phyloP scores from a whole-genome alignment of 169 alveolate species.

The Pseudocohnilembus persalinus region DNA sequence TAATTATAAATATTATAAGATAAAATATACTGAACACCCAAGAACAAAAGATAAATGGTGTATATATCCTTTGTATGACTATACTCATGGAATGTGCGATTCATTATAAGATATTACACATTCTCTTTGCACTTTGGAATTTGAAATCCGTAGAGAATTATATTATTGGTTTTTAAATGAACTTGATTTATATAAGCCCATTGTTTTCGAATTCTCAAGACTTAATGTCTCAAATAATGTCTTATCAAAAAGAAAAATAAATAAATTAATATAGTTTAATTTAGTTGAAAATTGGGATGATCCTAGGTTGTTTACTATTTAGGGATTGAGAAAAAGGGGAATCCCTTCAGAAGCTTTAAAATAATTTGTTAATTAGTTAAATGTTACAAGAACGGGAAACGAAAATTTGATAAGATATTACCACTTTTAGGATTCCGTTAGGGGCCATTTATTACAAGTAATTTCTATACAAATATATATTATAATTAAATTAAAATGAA shows the following conservation, averaged over 20 bases:
- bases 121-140: conserved; percentile 98
- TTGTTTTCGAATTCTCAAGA: conserved; percentile 97
- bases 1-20: conserved; percentile 48
- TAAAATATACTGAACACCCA: conserved; percentile 91
- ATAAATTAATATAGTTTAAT: conserved; percentile 90
- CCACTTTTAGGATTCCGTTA: conserved; percentile 93
- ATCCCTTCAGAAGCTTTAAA: conserved; percentile 92
- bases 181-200: conserved; percentile 86
- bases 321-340: conserved; percentile 98
- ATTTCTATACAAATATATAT: conserved; percentile 54
- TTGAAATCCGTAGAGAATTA: conserved; percentile 97
- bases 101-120: conserved; percentile 97
- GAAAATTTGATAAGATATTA: conserved; percentile 91
- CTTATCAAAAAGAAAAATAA: conserved; percentile 95
- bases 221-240: conserved; percentile 96
- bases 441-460: conserved; percentile 82
- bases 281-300: conserved; percentile 99
- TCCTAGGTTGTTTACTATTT: conserved; percentile 98
- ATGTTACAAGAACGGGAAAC: conserved; percentile 95
- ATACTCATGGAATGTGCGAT: conserved; percentile 99
- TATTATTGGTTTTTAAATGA: conserved; percentile 98
- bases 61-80: conserved; percentile 99
- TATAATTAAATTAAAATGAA: not conserved
- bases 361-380: conserved; percentile 91
- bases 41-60: conserved; percentile 98